These are phyloP conservation scores for Zangia roseola DNA, from an alignment of 768 basidiomycete species.

Conservation along the genomic window DNA sequence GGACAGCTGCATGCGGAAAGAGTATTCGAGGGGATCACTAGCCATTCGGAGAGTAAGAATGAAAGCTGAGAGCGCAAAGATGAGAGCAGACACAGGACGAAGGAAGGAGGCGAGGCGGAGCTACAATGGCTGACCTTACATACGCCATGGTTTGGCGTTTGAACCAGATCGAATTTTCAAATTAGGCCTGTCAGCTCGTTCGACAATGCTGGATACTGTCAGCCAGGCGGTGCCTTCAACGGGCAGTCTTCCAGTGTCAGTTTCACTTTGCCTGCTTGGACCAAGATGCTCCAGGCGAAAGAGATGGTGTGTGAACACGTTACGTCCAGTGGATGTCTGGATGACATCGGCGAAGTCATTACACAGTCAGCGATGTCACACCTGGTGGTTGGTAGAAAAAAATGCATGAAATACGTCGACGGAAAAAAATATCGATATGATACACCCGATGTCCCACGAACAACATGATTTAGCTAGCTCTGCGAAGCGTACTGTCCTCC, in stretches of 20 bases:
- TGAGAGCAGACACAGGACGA: background rate
- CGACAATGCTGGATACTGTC: background rate
- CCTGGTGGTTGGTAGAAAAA: background rate
- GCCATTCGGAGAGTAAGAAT: conserved; percentile 4
- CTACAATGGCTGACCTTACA: conserved; percentile 3
- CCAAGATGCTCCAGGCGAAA: background rate
- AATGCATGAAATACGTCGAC: conserved; percentile 6
- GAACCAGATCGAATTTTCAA: background rate
- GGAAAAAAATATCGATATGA: conserved; percentile 7
- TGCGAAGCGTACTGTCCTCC: conserved; percentile 33
- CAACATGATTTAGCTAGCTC: conserved; percentile 20
- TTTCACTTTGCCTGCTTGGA: conserved; percentile 1
- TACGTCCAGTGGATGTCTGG: background rate
- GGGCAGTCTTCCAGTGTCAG: background rate
- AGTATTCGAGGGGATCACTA: background rate
- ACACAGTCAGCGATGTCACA: conserved; percentile 5
- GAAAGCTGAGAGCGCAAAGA: background rate
- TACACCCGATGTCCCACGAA: conserved; percentile 17
- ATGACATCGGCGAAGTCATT: background rate
- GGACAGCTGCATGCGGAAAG: background rate
- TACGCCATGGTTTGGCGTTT: background rate
- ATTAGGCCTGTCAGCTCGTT: background rate
- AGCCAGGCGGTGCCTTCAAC: background rate
- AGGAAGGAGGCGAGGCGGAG: conserved; percentile 1
- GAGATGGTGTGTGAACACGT: conserved; percentile 2